These are phyloP conservation scores for Geotrichum reessii DNA, from an alignment of 1,139 yeast genomes.

Conservation along the genomic window DNA sequence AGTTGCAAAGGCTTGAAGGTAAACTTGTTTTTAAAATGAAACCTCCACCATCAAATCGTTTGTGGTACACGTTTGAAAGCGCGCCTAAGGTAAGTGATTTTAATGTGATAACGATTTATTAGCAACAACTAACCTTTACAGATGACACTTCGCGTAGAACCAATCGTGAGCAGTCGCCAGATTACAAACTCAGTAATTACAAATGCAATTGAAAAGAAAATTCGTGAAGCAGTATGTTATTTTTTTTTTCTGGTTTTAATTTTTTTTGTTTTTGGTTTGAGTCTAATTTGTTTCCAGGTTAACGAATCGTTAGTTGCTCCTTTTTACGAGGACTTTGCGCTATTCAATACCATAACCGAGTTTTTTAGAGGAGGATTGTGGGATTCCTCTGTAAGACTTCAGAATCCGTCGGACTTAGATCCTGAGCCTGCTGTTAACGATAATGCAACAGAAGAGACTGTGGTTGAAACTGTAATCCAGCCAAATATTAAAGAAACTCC, in stretches of 20 bases:
- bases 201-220: constrained; percentile 70
- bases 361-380: constrained; percentile 95
- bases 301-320: constrained; percentile 78
- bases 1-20: constrained; percentile 65
- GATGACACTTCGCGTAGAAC: constrained; percentile 59
- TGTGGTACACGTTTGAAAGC: constrained; percentile 83
- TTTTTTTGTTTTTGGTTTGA: background rate
- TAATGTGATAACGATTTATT: too few species aligned
- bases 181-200: constrained; percentile 74
- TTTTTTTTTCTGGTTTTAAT: too few species aligned
- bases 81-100: constrained; percentile 62
- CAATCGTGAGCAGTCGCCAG: constrained; percentile 79
- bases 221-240: constrained; percentile 55
- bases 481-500: background rate
- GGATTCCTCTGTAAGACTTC: constrained; percentile 32
- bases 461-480: background rate
- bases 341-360: constrained; percentile 58
- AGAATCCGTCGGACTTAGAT: background rate
- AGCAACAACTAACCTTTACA: background rate
- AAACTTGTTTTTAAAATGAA: constrained; percentile 63
- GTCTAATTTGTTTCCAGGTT: constrained; percentile 28
- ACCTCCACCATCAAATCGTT: constrained; percentile 85
- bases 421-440: background rate
- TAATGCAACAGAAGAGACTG: background rate
- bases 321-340: constrained; percentile 79